Evolutionary conservation across 2,329 filamentous ascomycete species (phyloP), one percentile per base, ranked within the genome.

Genomic region (Colletotrichum sp.): DNA sequence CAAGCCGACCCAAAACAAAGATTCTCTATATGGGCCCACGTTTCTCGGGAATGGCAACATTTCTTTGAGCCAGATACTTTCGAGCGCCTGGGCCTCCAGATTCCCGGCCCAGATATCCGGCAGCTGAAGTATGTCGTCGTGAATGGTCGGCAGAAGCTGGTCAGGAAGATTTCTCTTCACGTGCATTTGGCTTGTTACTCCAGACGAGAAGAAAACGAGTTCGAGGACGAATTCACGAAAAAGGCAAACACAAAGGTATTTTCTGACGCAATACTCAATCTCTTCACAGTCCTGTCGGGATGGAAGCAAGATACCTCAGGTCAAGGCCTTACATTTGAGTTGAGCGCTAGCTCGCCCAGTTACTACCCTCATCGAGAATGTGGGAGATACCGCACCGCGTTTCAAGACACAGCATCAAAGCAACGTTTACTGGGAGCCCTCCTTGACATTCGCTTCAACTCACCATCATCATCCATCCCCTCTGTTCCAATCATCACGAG

Each of bases 391-490:
- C 15, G 15, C 36, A 39, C 15, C 36, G 13, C 13, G 32, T 15
- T 34, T 15, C 13, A 15, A 34, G 3, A 34, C 32, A 15, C 6
- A 34, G 32, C 39, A 49, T 49, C 5, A 21, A 12, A 12, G 18
- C 44, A 49, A n/a, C 44, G 44, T 6, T 49, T n/a, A 49, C 44
- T 49, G 4, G n/a, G 44, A 49, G 2, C 18, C 10, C 44, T 13
- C n/a, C 44, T 49, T 49, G 44, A 49, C 44, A 49, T 49, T 4
- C 6, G 1, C 9, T n/a, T 12, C 44, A 13, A 49, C 44, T 49
- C 44, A 0, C n/a, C 44, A 21, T n/a, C 18, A 4, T 3, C 10
- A 7, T 21, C 18, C 0, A 21, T 49, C 4, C 18, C 18, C 44
- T 4, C n/a, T 1, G n/a, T 21, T 13, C 44, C 44, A 13, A 21